Percentiles rank a stretch among this genome's conserved stretches.
Conservation (phyloP, 2,329 filamentous ascomycete genomes). For the Aspergillus niger region DNA sequence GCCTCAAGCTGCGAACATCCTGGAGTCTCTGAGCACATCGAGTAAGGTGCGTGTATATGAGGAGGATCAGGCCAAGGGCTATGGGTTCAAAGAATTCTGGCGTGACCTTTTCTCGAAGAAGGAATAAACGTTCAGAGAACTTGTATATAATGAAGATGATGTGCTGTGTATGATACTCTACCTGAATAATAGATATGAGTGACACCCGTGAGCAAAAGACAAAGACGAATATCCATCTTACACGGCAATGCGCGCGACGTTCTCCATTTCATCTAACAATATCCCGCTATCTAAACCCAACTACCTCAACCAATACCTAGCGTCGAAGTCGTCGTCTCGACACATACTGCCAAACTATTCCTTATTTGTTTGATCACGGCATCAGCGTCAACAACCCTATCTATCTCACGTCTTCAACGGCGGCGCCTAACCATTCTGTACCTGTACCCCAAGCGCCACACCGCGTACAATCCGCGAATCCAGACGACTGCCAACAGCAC, state of each 20-base stretch:
- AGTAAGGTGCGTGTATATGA: constrained; percentile 67
- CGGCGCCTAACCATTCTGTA: too few species aligned
- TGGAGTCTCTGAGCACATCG: constrained; percentile 61
- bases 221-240: background rate
- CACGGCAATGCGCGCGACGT: background rate
- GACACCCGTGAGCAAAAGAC: background rate
- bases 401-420: too few species aligned
- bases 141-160: constrained; percentile 1
- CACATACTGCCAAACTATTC: too few species aligned
- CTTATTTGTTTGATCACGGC: too few species aligned
- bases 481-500: too few species aligned
- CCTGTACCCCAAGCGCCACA: too few species aligned
- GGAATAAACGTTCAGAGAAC: constrained; percentile 7
- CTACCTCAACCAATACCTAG: too few species aligned
- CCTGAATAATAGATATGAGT: background rate
- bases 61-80: constrained; percentile 67
- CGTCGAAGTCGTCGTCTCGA: too few species aligned
- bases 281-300: too few species aligned
- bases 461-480: too few species aligned
- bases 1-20: constrained; percentile 51
- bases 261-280: background rate
- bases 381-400: too few species aligned
- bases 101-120: constrained; percentile 66
- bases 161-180: constrained; percentile 7
- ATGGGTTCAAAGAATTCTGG: constrained; percentile 90